Evolutionary conservation across 176 grass and related monocot species (phyloP).

Genomic region (Puccinellia tenuiflora): DNA sequence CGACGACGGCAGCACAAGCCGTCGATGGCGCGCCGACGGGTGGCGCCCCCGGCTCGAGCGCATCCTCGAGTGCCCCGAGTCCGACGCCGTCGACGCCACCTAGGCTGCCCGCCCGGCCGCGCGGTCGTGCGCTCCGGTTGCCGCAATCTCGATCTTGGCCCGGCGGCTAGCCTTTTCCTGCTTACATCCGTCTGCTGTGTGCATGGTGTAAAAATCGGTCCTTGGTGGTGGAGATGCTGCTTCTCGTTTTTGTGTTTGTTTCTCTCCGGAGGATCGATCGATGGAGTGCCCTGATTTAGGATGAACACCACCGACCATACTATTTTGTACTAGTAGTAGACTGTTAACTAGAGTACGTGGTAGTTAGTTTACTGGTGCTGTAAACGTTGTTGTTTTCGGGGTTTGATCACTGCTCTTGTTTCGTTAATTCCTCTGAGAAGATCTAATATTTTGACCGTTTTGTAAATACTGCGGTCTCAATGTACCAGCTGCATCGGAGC

Average conservation of each 20-base stretch:
- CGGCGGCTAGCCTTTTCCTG: background rate
- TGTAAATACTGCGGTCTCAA: background rate
- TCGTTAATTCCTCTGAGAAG: background rate
- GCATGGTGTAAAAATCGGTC: background rate
- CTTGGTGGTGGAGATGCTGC: background rate
- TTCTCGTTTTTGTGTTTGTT: background rate
- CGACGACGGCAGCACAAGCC: background rate
- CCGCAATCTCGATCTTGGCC: background rate
- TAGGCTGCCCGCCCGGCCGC: background rate
- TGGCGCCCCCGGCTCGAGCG: constrained; percentile 48
- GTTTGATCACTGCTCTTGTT: background rate
- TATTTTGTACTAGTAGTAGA: background rate
- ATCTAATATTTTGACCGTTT: too few relatives aligned
- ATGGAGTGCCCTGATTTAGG: background rate
- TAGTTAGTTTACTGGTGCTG: background rate
- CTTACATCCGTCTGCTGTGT: background rate
- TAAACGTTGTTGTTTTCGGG: background rate
- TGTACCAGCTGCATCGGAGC: too few relatives aligned
- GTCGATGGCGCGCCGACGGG: background rate
- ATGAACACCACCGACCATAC: background rate
- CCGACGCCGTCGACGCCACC: background rate
- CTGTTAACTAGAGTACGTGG: background rate
- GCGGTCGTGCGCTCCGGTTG: background rate
- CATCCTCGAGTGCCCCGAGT: constrained; percentile 43
- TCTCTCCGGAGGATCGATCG: background rate